Base-by-base conservation (phyloP, 352 stramenopile genomes). In the Bremia lactucae region DNA sequence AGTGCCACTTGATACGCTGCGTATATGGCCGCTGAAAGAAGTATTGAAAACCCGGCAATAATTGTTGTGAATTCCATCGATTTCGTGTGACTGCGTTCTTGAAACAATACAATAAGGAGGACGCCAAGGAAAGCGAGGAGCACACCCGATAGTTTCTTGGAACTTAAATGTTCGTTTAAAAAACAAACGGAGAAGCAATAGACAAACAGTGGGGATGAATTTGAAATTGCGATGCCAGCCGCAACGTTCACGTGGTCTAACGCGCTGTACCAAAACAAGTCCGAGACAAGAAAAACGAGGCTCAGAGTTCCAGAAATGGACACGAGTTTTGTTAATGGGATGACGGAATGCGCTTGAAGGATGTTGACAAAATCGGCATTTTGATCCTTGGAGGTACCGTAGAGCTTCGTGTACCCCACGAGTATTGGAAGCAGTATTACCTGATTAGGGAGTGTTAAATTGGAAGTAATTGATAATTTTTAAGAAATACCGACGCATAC, bases 171-270 rank as follows among this genome's bases (percentile, higher is more conserved):
- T 36, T 83, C 70, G 39, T 59, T 45, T 28, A 83, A 35, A 1
- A 77, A 63, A 46, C 67, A 83, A 29, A 83, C 63, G 6, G 70
- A 83, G 42, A 83, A 83, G 50, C 62, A 77, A 58, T 78, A 83
- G 4, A 83, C 70, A 42, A 83, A 80, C 8, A 83, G 52, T 21
- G 70, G 70, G 11, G 67, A 70, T 41, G 55, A 65, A 43, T 78
- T 83, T 65, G 74, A 79, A 43, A 83, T 75, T 7, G 67, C 65
- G 0, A 59, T 65, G 18, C 66, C 67, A 2, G 63, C 60, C 6
- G 59, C 57, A 7, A 80, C 67, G 28, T 53, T 80, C 43, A 80
- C 46, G 44, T 55, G 59, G 15, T 57, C 38, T 3, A 83, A 44
- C 19, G 70, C 55, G 0, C 62, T 56, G 47, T 68, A 83, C 70